These are phyloP conservation scores for Blastobotrys proliferans DNA, from an alignment of 1,139 yeast species.

Conservation along the genomic window DNA sequence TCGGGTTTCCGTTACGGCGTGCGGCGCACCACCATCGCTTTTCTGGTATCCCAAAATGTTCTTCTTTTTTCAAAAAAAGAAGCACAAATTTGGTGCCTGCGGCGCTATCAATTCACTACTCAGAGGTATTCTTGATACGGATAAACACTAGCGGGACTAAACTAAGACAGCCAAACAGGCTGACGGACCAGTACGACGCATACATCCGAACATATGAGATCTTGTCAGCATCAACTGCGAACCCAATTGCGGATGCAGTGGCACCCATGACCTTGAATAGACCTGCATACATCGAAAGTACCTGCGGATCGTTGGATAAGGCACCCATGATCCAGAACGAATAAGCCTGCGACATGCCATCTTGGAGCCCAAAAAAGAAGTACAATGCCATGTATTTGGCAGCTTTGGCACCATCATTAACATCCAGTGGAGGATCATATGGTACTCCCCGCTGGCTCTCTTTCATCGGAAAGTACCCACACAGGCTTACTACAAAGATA, in stretches of 20 bases:
- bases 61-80: no score
- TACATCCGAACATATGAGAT: constrained; percentile 43
- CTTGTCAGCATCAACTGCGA: constrained; percentile 48
- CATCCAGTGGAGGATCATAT: constrained; percentile 42
- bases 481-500: constrained; percentile 41
- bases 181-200: constrained; percentile 45
- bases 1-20: no score
- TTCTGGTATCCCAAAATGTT: no score
- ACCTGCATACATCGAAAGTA: constrained; percentile 50
- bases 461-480: constrained; percentile 53
- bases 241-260: constrained; percentile 53
- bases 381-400: constrained; percentile 54
- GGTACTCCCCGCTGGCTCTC: constrained; percentile 48
- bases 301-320: constrained; percentile 50
- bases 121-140: constrained; percentile 11
- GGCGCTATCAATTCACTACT: no score
- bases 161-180: constrained; percentile 13
- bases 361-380: constrained; percentile 52
- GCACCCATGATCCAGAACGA: constrained; percentile 52
- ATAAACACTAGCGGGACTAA: constrained; percentile 14
- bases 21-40: no score
- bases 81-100: no score
- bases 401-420: constrained; percentile 36
- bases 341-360: constrained; percentile 50
- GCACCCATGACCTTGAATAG: constrained; percentile 55